phyloP scores from a whole-genome alignment of 331 rosid genomes.

The Acacia concinna region DNA sequence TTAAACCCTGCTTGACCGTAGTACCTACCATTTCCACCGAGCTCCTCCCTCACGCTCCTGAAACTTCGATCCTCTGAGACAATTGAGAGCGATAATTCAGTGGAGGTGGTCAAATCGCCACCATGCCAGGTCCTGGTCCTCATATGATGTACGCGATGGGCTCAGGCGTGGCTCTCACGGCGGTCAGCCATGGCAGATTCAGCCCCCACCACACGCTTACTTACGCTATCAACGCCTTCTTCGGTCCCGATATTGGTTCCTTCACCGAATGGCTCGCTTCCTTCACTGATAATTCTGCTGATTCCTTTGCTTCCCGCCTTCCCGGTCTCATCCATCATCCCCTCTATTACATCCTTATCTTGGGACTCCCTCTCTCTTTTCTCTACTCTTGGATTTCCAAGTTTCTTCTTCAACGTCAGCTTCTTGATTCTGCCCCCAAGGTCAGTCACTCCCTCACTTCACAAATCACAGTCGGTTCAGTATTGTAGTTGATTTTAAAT shows the following conservation, averaged over 20 bases:
- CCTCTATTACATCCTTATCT: slow-evolving; percentile 51
- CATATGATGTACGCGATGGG: slow-evolving; percentile 91
- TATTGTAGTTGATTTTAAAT: not conserved
- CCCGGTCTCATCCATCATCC: slow-evolving; percentile 73
- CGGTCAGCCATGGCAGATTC: slow-evolving; percentile 58
- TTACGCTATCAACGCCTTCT: slow-evolving; percentile 78
- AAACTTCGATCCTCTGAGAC: not conserved
- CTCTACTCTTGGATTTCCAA: slow-evolving; percentile 69
- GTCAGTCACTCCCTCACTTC: slow-evolving; percentile 37
- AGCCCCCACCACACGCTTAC: slow-evolving; percentile 77
- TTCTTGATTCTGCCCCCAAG: slow-evolving; percentile 63
- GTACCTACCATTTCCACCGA: not conserved
- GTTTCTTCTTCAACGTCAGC: slow-evolving; percentile 42
- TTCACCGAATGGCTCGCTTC: slow-evolving; percentile 81
- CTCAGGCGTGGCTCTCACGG: slow-evolving; percentile 58
- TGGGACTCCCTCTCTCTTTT: slow-evolving; percentile 68
- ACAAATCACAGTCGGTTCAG: not conserved
- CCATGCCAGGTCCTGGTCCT: slow-evolving; percentile 93
- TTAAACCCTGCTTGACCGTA: not conserved
- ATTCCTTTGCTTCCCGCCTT: slow-evolving; percentile 40
- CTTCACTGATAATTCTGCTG: slow-evolving; percentile 36
- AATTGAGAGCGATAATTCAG: no score
- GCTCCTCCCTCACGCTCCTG: not conserved
- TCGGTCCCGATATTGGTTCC: slow-evolving; percentile 93
- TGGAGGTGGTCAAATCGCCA: not conserved